Conservation (phyloP, 495 filamentous ascomycete species). For the Penicillium odoratum region DNA sequence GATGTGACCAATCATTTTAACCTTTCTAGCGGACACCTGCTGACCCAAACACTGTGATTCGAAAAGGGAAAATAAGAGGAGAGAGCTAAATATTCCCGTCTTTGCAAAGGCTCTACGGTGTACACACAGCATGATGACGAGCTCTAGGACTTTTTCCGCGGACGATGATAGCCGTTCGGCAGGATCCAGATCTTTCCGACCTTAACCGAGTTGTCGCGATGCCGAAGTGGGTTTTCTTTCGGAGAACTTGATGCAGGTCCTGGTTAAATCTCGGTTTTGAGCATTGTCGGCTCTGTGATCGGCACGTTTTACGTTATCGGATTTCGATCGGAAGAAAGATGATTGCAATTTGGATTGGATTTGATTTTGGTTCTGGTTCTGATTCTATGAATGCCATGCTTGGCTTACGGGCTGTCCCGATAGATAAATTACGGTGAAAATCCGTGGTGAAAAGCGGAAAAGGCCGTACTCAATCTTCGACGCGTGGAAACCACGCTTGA, state of each 20-base stretch:
- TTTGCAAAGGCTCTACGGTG: too few relatives aligned
- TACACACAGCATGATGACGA: background rate
- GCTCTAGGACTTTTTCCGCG: slow-evolving; percentile 21
- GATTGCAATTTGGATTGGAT: too few relatives aligned
- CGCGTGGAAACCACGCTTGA: slow-evolving; percentile 28
- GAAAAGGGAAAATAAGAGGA: too few relatives aligned
- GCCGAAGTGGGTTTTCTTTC: slow-evolving; percentile 13
- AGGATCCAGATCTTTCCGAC: slow-evolving; percentile 31
- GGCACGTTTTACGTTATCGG: background rate
- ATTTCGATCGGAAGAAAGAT: background rate
- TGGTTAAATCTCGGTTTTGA: background rate
- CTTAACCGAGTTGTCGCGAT: slow-evolving; percentile 22
- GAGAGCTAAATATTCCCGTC: too few relatives aligned
- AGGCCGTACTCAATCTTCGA: slow-evolving; percentile 59
- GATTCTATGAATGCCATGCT: background rate
- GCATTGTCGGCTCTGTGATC: background rate
- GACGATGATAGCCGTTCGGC: slow-evolving; percentile 11
- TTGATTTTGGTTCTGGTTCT: background rate
- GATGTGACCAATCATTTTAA: slow-evolving; percentile 18
- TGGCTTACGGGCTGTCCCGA: slow-evolving; percentile 41
- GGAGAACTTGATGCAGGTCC: background rate
- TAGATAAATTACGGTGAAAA: slow-evolving; percentile 53
- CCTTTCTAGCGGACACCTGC: background rate
- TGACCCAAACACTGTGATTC: background rate
- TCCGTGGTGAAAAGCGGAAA: slow-evolving; percentile 39